Evolutionary conservation across 1,284 basidiomycete species (phyloP), one percentile per base, ranked within the genome.

Genomic region (Boletellus deceptivus): DNA sequence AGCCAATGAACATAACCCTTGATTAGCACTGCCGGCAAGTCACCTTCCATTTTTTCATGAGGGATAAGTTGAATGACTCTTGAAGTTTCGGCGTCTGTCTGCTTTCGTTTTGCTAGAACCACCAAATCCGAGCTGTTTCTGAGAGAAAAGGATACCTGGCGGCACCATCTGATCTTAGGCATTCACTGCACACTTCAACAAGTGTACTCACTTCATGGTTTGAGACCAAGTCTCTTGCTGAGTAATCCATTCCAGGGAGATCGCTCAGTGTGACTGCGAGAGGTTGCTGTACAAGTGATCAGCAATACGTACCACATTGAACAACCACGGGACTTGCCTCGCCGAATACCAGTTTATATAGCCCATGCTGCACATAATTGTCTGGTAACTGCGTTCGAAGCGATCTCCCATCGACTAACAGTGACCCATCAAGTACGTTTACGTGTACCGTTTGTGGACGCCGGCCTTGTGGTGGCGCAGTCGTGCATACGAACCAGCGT

Each of bases 1-100:
- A 75, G 54, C 74, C 75, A 77, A 55, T 75, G 74, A 6, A 59
- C 57, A 35, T 70, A 67, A 8, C 69, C 60, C 2, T 62, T 25
- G 4, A 72, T 57, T 14, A 78, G 60, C 6, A 58, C 46, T 0
- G 13, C 33, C 0, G 76, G 77, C 2, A 79, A 54, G 50, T 78
- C 77, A 0, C 55, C 47, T 4, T n/a, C 31, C 10, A 79, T 55
- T 14, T 57, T 54, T 10, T 47, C 38, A 14, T 29, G 40, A 29
- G 40, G 40, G 6, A 42, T 29, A n/a, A 42, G 40, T n/a, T 29
- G 25, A 9, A 42, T 17, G 8, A 31, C 18, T 1, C 29, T 24
- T 16, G 24, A 17, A 29, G 13, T n/a, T 13, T 0, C 10, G 18
- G 24, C 13, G 2, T 29, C n/a, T 11, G 11, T 16, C n/a, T 3